phyloP scores from a whole-genome alignment of 257 asterid genomes.

The Nicotiana sylvestris region DNA sequence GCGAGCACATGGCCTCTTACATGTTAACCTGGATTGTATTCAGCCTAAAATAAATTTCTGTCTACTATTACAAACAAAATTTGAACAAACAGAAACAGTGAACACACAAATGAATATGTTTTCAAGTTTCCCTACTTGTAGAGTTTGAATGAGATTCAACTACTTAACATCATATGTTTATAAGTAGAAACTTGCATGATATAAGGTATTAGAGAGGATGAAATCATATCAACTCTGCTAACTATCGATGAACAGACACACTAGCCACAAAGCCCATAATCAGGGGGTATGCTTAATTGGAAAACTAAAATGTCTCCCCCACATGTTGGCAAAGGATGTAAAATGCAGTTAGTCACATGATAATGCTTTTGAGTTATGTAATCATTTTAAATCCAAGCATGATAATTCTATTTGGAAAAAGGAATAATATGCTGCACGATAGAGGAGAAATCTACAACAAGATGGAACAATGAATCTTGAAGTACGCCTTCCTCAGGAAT shows the following conservation, averaged over 20 bases:
- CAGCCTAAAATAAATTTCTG: too few species aligned
- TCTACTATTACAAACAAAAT: too few species aligned
- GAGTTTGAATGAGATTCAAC: background rate
- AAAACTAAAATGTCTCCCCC: background rate
- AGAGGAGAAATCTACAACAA: constrained; percentile 19
- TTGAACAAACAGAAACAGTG: too few species aligned
- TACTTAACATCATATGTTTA: background rate
- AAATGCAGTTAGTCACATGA: constrained; percentile 30
- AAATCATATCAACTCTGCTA: background rate
- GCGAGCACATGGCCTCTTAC: too few species aligned
- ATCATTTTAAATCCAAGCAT: too few species aligned
- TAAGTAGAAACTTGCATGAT: background rate
- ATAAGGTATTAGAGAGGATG: background rate
- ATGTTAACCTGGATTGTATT: too few species aligned
- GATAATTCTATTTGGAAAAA: too few species aligned
- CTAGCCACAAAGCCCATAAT: background rate
- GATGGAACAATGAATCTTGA: constrained; percentile 26
- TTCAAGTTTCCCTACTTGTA: background rate
- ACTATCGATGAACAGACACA: background rate
- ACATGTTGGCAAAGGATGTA: constrained; percentile 20
- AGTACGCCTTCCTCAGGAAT: constrained; percentile 28
- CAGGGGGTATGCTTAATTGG: background rate
- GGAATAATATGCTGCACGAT: constrained; percentile 18
- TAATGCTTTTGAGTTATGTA: constrained; percentile 25
- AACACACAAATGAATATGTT: background rate